Evolutionary conservation across 352 stramenopile species (phyloP), one percentile per base, ranked within the genome.

Genomic region (Peronospora destructor): DNA sequence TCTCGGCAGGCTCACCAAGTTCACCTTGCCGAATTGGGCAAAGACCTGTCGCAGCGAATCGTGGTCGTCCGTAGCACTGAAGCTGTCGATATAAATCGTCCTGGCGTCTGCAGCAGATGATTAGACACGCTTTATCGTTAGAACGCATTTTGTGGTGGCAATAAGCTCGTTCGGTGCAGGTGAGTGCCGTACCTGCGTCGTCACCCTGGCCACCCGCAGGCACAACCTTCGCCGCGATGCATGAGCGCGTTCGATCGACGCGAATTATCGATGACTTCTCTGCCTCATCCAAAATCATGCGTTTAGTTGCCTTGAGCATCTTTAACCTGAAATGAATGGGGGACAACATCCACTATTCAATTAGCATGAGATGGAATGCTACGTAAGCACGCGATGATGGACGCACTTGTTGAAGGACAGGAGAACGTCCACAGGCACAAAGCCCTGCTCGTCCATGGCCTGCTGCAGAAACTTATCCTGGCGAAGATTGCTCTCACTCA

Each of bases 391-490:
- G 21, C 23, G 12, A 12, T 28, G 37, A 6, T 30, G 14, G 3
- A 49, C 53, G 21, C 46, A 83, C 73, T 74, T 76, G 39, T 81
- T 84, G 52, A 90, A 87, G 37, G 72, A 69, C n/a, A 87, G 68
- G 39, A 90, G 74, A 29, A 84, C 56, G 28, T 64, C 45, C 30
- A 66, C 61, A 3, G 70, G 51, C 19, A 90, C 51, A 52, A 83
- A 87, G 28, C 71, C 74, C 28, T 79, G 37, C 16, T 70, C 68
- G 50, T 91, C 75, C 76, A 86, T 85, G 45, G 71, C 49, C 53
- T 88, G 71, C 53, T 81, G 75, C 49, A 91, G 51, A 53, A 87
- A 88, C 51, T 88, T 91, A 64, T 91, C 80, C 55, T 83, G 72
- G 5, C 76, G 73, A 34, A 91, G 54, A 54, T 88, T 91, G 58